Evolutionary conservation across 148 eudicot species (phyloP), one percentile per base, ranked within the genome.

Genomic region (Oxyria digyna): DNA sequence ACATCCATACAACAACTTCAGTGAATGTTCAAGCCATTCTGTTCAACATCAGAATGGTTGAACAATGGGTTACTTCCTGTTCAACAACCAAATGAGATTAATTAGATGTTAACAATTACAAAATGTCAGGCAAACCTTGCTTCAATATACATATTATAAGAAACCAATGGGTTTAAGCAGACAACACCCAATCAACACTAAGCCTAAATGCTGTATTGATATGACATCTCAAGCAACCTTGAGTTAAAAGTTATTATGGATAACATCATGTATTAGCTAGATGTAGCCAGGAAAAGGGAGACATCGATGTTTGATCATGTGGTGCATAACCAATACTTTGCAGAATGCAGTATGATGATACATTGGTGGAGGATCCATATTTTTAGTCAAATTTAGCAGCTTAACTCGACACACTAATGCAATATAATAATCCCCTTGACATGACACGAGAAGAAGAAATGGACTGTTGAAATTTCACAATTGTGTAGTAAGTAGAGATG

Each of bases 31-130:
- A n/a, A n/a, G n/a, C n/a, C n/a, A n/a, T n/a, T n/a, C n/a, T n/a
- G n/a, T n/a, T n/a, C n/a, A n/a, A n/a, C n/a, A n/a, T n/a, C n/a
- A n/a, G n/a, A n/a, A n/a, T n/a, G n/a, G n/a, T n/a, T n/a, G n/a
- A n/a, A n/a, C n/a, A n/a, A n/a, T n/a, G 71, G 66, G 71, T 84
- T 87, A 52, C 87, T 50, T 46, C 96, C 96, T 93, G 68, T 74
- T 55, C 57, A 71, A 26, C 65, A 50, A 69, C 8, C n/a, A n/a
- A n/a, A n/a, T 42, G 46, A 8, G 10, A 2, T n/a, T n/a, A n/a
- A n/a, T n/a, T n/a, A n/a, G n/a, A n/a, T n/a, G n/a, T n/a, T n/a
- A n/a, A n/a, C n/a, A n/a, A n/a, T n/a, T n/a, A n/a, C n/a, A n/a
- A n/a, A n/a, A 33, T 33, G 37, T 33, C 37, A 33, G 37, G 5